These are phyloP conservation scores for Penicillium subrubescens DNA, from an alignment of 495 filamentous ascomycete genomes.

Conservation along the genomic window DNA sequence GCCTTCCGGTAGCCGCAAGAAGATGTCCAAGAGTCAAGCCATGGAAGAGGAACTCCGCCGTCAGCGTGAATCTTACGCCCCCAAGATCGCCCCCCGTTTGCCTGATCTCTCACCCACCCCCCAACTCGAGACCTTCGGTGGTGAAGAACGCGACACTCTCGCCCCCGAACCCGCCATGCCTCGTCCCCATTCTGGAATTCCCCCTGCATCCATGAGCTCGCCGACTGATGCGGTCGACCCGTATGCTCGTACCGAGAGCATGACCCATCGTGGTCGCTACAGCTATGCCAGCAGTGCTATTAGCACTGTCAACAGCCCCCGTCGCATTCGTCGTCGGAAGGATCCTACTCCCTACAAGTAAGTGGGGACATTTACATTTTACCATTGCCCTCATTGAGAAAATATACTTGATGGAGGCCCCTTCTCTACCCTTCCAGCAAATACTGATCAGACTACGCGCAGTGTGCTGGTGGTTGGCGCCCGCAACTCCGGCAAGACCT, in stretches of 20 bases:
- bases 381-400: not conserved
- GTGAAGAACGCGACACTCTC: slow-evolving; percentile 55
- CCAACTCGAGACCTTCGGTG: slow-evolving; percentile 71
- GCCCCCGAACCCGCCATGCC: slow-evolving; percentile 7
- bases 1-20: slow-evolving; percentile 66
- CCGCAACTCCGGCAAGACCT: slow-evolving; percentile 89
- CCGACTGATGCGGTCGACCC: slow-evolving; percentile 64
- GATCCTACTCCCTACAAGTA: slow-evolving; percentile 99
- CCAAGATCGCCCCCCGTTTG: slow-evolving; percentile 74
- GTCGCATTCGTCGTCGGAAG: slow-evolving; percentile 89
- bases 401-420: not conserved
- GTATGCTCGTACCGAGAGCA: slow-evolving; percentile 84
- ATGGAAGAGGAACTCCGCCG: slow-evolving; percentile 68
- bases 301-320: slow-evolving; percentile 91
- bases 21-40: slow-evolving; percentile 55
- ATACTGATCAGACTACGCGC: not conserved
- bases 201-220: slow-evolving; percentile 24
- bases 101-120: slow-evolving; percentile 71
- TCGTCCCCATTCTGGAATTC: slow-evolving; percentile 25
- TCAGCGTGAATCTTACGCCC: slow-evolving; percentile 66
- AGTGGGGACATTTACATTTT: slow-evolving; percentile 33
- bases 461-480: slow-evolving; percentile 92
- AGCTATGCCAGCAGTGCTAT: slow-evolving; percentile 93
- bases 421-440: not conserved
- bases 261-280: slow-evolving; percentile 95